phyloP scores from a whole-genome alignment of 805 yeast genomes.

The Lipomyces spencermartinsiae region DNA sequence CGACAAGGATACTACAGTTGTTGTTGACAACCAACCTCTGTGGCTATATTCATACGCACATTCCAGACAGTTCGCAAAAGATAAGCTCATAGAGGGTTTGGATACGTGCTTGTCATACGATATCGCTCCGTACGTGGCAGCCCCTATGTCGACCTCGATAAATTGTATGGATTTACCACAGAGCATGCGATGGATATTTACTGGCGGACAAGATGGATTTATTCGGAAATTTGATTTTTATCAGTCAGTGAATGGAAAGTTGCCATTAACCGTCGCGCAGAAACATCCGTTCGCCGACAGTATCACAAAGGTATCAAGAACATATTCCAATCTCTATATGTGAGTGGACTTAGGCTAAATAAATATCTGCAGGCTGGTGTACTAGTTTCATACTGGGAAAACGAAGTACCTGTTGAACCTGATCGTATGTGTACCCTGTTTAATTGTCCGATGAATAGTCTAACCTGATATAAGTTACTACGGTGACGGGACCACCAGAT shows the following conservation, averaged over 20 bases:
- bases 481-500: conserved; percentile 19
- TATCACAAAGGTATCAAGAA: conserved; percentile 56
- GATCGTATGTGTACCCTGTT: conserved; percentile 10
- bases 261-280: conserved; percentile 89
- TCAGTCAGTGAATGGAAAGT: conserved; percentile 83
- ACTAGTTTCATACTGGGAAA: conserved; percentile 88
- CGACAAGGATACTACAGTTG: conserved; percentile 38
- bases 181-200: conserved; percentile 84
- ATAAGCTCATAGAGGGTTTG: conserved; percentile 52
- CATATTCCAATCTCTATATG: background rate
- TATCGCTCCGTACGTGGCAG: conserved; percentile 83
- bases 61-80: conserved; percentile 26
- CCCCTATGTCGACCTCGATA: conserved; percentile 79
- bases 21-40: conserved; percentile 37
- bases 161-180: conserved; percentile 77
- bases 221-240: conserved; percentile 87
- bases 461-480: background rate
- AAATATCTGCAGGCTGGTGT: conserved; percentile 64
- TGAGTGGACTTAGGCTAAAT: background rate
- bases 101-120: conserved; percentile 64
- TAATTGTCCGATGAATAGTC: conserved; percentile 48
- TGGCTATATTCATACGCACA: conserved; percentile 41
- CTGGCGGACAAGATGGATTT: conserved; percentile 96
- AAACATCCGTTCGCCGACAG: conserved; percentile 87
- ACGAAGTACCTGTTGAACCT: conserved; percentile 73